These are phyloP conservation scores for Russula griseocarnosa DNA, from an alignment of 768 basidiomycete genomes.

Conservation along the genomic window DNA sequence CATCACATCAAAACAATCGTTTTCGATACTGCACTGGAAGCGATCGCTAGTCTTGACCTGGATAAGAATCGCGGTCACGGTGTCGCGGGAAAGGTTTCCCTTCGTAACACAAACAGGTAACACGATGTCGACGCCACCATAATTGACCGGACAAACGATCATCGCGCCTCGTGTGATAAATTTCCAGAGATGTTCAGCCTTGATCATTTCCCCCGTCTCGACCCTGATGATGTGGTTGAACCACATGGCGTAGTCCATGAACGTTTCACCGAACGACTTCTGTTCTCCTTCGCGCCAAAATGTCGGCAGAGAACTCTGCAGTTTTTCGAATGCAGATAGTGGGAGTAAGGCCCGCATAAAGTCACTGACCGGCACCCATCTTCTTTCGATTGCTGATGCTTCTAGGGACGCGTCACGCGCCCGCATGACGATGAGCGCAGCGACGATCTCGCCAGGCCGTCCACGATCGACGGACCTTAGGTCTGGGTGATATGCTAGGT, in stretches of 20 bases:
- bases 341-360: constrained; percentile 5
- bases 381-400: too few species aligned
- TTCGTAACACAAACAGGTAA: neutral
- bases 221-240: constrained; percentile 5
- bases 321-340: neutral
- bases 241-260: neutral
- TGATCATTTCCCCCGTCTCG: neutral
- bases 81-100: neutral
- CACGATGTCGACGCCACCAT: neutral
- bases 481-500: too few species aligned
- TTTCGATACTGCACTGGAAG: too few species aligned
- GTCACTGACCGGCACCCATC: neutral
- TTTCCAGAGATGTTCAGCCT: neutral
- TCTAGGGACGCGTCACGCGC: neutral
- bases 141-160: neutral
- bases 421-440: neutral
- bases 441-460: neutral
- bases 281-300: neutral
- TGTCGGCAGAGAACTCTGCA: neutral
- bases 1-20: too few species aligned
- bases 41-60: neutral
- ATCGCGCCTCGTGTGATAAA: neutral
- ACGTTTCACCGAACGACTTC: neutral
- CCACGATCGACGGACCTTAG: too few species aligned
- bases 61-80: neutral